Percentiles rank a stretch among this genome's conserved stretches.
Evolutionary conservation across 805 yeast species (phyloP).

Genomic region (Metschnikowia similis): DNA sequence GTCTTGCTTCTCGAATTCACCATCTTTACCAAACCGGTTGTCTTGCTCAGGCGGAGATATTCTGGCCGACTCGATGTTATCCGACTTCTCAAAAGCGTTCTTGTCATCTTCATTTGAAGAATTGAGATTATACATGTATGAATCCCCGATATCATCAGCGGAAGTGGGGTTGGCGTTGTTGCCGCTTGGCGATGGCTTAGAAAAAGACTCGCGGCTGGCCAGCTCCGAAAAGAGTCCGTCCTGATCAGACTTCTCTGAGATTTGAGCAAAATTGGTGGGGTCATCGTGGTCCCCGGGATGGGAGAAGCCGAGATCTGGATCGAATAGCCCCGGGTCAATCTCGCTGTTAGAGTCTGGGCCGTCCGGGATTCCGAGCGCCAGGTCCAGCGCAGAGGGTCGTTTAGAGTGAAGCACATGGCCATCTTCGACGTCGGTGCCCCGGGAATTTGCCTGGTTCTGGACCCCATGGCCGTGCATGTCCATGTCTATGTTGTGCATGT

Average conservation of each 20-base stretch:
- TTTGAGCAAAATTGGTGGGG: background rate
- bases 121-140: background rate
- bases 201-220: background rate
- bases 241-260: background rate
- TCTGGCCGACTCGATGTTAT: background rate
- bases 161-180: background rate
- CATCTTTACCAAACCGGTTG: background rate
- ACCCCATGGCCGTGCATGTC: conserved; percentile 3
- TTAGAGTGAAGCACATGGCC: background rate
- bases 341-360: background rate
- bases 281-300: conserved; percentile 4
- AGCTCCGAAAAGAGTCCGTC: conserved; percentile 1
- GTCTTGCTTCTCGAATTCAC: background rate
- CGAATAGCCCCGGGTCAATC: conserved; percentile 2
- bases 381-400: background rate
- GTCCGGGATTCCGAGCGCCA: background rate
- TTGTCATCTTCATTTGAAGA: background rate
- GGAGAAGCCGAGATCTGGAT: conserved; percentile 4
- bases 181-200: background rate
- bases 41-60: background rate
- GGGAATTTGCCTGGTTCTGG: background rate
- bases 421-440: background rate
- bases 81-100: background rate
- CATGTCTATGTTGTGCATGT: conserved; percentile 13
- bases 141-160: conserved; percentile 3